Base-by-base conservation (phyloP, 2,329 filamentous ascomycete species). In the Sarocladiaceae sp. region DNA sequence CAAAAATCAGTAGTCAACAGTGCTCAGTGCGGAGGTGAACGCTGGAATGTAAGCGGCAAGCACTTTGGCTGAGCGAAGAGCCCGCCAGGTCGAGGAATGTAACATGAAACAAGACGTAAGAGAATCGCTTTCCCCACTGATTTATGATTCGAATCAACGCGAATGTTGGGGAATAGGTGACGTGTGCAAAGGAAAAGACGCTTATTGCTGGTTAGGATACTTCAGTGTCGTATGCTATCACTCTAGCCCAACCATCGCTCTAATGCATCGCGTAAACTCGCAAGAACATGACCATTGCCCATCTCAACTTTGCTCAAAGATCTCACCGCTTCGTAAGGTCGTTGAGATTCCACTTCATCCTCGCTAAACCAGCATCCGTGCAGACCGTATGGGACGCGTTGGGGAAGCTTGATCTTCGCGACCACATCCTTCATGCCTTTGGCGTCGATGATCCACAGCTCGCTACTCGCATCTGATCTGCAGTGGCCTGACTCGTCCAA, bases 381-480 rank as follows among this genome's bases (percentile, higher is more conserved):
- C 40, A 87, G 59, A 0, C 83, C 82, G 53, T 87, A 87, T 0
- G 83, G 82, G 1, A 87, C 81, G 11, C 83, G 62, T 51, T 84
- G 81, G 2, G 81, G 82, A 26, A 88, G 61, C 16, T 62, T 60
- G 3, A 87, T 68, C 47, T 67, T 72, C 5, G 73, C 77, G 3
- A 83, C 68, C 0, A 86, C 65, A 3, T 77, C 67, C 19, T 57
- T 66, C 82, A 88, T 86, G 2, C 67, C 67, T 48, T 57, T 72
- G 0, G 82, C 82, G 53, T 86, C 73, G 23, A 87, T 69, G 12
- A 86, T 67, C 83, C 83, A 88, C 0, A 87, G 63, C 58, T 87
- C 82, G 24, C 76, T 81, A 19, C 56, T 65, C 0, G 76, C 67
- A 2, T 60, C 58, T 0, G 65, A 58, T 1, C 46, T 53, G 43